phyloP scores from a whole-genome alignment of 179 eudicot genomes.

The Silene noctiflora region DNA sequence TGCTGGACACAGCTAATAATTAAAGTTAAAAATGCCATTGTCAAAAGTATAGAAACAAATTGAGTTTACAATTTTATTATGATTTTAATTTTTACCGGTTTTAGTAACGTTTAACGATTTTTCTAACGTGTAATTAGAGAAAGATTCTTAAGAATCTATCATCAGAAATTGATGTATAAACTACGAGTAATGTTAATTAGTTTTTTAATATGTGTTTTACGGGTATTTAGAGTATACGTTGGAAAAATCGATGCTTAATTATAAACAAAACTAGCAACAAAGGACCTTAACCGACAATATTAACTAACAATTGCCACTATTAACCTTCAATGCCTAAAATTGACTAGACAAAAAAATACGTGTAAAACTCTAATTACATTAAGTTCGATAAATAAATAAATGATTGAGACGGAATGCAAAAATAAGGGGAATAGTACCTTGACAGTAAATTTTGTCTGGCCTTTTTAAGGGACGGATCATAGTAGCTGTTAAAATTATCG shows the following conservation, averaged over 20 bases:
- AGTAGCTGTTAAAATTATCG: conserved; percentile 69
- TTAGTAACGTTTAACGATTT: too few relatives aligned
- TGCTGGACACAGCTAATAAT: neutral
- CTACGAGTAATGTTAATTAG: too few relatives aligned
- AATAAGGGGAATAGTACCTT: conserved; percentile 17
- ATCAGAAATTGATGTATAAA: too few relatives aligned
- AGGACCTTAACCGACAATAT: neutral
- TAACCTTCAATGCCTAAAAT: neutral
- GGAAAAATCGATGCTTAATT: too few relatives aligned
- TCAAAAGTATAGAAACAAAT: too few relatives aligned
- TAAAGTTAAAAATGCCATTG: neutral
- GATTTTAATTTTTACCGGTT: too few relatives aligned
- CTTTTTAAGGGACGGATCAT: conserved; percentile 60
- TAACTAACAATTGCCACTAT: neutral
- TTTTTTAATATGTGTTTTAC: too few relatives aligned
- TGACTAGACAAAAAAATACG: neutral
- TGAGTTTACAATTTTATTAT: too few relatives aligned
- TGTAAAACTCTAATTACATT: neutral
- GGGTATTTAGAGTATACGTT: too few relatives aligned
- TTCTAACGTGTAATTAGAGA: too few relatives aligned
- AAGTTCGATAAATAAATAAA: neutral
- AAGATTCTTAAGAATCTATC: too few relatives aligned
- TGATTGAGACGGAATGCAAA: neutral
- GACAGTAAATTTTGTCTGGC: conserved; percentile 47
- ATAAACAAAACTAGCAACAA: neutral